Base-by-base conservation (phyloP, 2,329 filamentous ascomycete genomes). In the Pestalotiopsis sp. region DNA sequence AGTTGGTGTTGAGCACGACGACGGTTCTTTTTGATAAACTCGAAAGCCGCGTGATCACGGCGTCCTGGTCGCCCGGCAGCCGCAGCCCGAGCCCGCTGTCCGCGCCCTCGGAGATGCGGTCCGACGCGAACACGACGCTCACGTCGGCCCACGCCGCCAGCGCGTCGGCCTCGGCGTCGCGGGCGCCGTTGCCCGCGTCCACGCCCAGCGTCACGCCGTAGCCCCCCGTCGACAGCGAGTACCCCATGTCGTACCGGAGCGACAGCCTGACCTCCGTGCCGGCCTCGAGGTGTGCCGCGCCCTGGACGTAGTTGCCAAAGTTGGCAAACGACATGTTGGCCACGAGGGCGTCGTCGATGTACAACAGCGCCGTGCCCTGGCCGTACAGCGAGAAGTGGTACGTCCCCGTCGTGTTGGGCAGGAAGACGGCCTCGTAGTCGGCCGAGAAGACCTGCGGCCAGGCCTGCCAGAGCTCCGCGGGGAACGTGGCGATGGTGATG, bases 371-470 rank as follows among this genome's bases (percentile, higher is more conserved):
- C 25, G 68, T 69, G 31, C 70, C 71, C 41, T 72, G 68, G 27
- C 71, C 71, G 12, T 58, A 66, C 6, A 73, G 41, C 0, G 70
- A 71, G 58, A 73, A 72, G 45, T 73, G 64, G 41, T 72, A 67
- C 3, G 67, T 59, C 2, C 71, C 70, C 11, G 62, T 70, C 2
- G 69, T 67, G 56, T 70, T 71, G 39, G 69, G 71, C 11, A 69
- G 61, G 64, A 73, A 71, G 6, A 17, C 49, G n/a, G 70, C 71
- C 38, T 66, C 66, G 31, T 71, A 69, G 6, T 63, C 61, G 39
- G 67, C 68, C 3, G 71, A 73, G 56, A 69, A 73, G 56, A 73
- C 70, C 36, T 73, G 70, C 3, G 70, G 71, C 60, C 68, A 73
- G 13, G 68, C 56, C 13, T 67, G 52, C 70, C 71, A 71, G 14